Conservation (phyloP, 1,139 yeast genomes). For the Yamadazyma diospyri region DNA sequence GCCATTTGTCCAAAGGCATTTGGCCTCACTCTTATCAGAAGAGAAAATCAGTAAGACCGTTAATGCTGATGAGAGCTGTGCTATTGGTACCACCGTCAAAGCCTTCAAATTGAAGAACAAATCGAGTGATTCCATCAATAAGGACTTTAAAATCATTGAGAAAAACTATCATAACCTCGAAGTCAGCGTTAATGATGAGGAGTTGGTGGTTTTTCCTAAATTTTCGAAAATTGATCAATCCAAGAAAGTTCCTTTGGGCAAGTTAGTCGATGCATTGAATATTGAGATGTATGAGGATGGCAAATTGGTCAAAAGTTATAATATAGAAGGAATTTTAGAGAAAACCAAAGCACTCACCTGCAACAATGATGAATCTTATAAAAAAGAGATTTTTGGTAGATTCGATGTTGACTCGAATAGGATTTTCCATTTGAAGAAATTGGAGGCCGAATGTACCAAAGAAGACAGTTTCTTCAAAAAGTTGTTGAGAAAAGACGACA, state of each 20-base stretch:
- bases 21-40: conserved; percentile 54
- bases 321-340: conserved; percentile 27
- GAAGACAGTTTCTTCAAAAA: conserved; percentile 26
- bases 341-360: conserved; percentile 43
- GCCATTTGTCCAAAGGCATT: conserved; percentile 72
- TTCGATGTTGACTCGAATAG: conserved; percentile 50
- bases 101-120: conserved; percentile 55
- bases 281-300: conserved; percentile 58
- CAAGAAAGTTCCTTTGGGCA: conserved; percentile 32
- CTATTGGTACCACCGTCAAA: conserved; percentile 79
- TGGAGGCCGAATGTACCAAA: conserved; percentile 40
- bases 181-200: conserved; percentile 28
- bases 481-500: conserved; percentile 21
- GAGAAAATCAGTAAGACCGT: conserved; percentile 77
- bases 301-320: conserved; percentile 37
- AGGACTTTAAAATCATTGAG: conserved; percentile 60
- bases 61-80: conserved; percentile 94
- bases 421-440: conserved; percentile 40
- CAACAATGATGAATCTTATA: conserved; percentile 30
- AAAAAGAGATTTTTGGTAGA: conserved; percentile 33
- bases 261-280: conserved; percentile 25
- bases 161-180: conserved; percentile 45
- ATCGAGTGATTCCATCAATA: conserved; percentile 54
- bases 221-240: conserved; percentile 34
- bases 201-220: conserved; percentile 36